A percentile compares a stretch with the other conserved stretches of the same genome.
These are phyloP conservation scores for Colletotrichum sp. DNA, from an alignment of 2,329 filamentous ascomycete species.

Conservation along the genomic window DNA sequence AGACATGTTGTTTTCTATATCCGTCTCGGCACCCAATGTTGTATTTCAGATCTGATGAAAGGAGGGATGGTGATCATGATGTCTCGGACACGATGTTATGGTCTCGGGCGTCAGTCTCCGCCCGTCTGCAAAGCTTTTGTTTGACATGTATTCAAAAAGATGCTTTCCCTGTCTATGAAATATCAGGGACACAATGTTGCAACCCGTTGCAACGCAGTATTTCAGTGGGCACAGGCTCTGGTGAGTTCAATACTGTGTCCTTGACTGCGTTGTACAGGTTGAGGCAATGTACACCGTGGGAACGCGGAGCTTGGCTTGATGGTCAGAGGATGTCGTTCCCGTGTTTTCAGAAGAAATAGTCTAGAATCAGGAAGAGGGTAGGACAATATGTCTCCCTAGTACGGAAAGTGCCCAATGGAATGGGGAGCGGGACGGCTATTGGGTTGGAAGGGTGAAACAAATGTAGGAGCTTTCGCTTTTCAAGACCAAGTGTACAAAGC, in stretches of 20 bases:
- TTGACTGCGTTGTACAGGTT: fast-evolving
- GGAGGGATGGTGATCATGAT: fast-evolving
- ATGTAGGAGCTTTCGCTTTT: too few species aligned
- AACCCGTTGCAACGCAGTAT: too few species aligned
- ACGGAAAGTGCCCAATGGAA: background rate
- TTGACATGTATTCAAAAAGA: background rate
- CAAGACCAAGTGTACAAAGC: too few species aligned
- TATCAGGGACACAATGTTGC: too few species aligned
- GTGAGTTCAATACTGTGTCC: background rate
- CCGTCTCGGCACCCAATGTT: fast-evolving
- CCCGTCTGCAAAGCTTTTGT: background rate
- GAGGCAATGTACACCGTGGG: fast-evolving
- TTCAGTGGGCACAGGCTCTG: too few species aligned
- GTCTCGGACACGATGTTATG: background rate
- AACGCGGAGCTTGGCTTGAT: background rate
- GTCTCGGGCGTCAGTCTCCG: background rate
- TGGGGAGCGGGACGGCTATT: too few species aligned
- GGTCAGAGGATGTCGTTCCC: fast-evolving
- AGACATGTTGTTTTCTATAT: too few species aligned
- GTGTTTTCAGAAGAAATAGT: fast-evolving
- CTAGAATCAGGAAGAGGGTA: fast-evolving
- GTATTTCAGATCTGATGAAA: background rate
- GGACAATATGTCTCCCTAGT: fast-evolving
- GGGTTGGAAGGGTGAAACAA: fast-evolving
- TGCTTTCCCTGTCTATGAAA: too few species aligned